phyloP scores from a whole-genome alignment of 2,329 filamentous ascomycete species.

The Ceratocystis destructans region DNA sequence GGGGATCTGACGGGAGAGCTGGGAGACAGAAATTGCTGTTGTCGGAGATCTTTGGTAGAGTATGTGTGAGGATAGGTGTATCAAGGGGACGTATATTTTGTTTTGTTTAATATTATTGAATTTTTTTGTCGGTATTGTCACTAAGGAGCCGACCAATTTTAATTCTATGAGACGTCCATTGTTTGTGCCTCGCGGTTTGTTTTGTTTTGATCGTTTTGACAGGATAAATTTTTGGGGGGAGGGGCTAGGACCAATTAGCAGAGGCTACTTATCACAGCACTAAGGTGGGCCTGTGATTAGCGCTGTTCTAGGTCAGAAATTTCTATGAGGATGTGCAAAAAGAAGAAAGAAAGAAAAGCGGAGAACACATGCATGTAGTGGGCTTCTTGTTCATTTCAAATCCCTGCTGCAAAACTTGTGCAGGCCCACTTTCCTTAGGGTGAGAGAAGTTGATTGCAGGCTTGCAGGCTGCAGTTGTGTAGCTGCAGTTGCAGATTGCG shows the following conservation, averaged over 20 bases:
- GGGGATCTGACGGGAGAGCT: not conserved
- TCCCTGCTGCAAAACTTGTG: not conserved
- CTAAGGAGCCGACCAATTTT: not conserved
- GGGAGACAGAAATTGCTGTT: not conserved
- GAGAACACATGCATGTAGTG: not conserved
- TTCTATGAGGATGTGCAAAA: slow-evolving; percentile 4
- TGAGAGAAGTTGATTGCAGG: not conserved
- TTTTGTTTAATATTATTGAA: not conserved
- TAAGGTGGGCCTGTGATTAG: not conserved
- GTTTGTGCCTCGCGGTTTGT: not conserved
- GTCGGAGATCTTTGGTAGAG: not conserved
- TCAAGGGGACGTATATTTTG: not conserved
- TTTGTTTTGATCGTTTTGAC: not conserved
- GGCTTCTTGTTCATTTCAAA: not conserved
- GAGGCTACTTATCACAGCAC: not conserved
- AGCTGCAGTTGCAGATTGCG: not conserved
- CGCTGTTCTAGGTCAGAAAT: not conserved
- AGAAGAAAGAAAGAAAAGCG: not conserved
- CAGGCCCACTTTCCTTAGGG: not conserved
- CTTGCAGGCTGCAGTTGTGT: not conserved
- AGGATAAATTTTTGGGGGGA: too few relatives aligned
- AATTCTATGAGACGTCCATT: not conserved
- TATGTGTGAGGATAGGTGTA: not conserved
- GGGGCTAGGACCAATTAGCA: not conserved
- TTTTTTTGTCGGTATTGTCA: not conserved